Evolutionary conservation across 805 yeast genomes (phyloP), one percentile per base, ranked within the genome.

Genomic region (Saccharomyces paradoxus): DNA sequence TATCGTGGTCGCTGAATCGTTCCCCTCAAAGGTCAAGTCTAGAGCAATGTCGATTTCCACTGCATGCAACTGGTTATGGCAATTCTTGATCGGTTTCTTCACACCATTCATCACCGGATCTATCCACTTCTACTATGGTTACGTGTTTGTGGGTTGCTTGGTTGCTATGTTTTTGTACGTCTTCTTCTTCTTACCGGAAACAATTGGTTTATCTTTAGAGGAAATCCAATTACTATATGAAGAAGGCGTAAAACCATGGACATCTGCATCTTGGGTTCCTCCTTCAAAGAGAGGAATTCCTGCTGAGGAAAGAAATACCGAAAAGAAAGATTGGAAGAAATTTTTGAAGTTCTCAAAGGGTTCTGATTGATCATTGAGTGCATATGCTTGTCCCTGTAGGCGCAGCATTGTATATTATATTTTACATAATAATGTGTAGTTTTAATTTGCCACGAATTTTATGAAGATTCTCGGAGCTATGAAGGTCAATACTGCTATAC

Each of bases 21-120:
- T 81, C 71, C 90, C 89, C 71, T 76, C 84, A 63, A 80, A 89
- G 75, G 81, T 85, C 68, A 81, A 84, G 69, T 65, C 82, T 67
- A 58, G 78, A 72, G 79, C 77, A 63, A 69, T 70, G 70, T 78
- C 80, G 55, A 74, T 83, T 74, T 79, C 84, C 44, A 76, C 79
- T 58, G 83, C 84, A 56, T 70, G 80, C 50, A 84, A 81, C 57
- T 83, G 86, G 65, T 75, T 81, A 49, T 81, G 84, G 84, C 78
- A 83, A 74, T 77, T 85, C 74, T 68, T 80, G 58, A 79, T 85
- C 59, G 71, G 88, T 12, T 80, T 84, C 72, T 75, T 82, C 71
- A 83, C 88, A 52, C 91, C 92, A 46, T 79, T 81, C 69, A 78
- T 87, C 48, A 81, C 84, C 17, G 67, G 72, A 28, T 75, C 78